Base-by-base conservation (phyloP, 2,329 filamentous ascomycete species). In the Neoscytalidium dimidiatum region DNA sequence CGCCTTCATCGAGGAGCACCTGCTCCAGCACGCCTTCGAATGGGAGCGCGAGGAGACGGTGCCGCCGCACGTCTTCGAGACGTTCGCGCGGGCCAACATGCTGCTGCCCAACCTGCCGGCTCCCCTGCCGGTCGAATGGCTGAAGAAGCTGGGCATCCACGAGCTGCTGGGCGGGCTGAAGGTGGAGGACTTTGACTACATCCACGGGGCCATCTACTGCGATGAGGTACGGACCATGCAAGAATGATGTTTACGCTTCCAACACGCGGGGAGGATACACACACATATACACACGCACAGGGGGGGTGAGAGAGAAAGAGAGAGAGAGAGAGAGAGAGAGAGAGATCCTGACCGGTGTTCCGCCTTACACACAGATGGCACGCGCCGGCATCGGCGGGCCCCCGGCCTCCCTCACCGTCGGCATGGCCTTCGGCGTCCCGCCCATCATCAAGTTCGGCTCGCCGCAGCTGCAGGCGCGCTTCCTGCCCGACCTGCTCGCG, bases 141-240 rank as follows among this genome's bases (percentile, higher is more conserved):
- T 92, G 66, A 88, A 88, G 75, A 84, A 81, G 49, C 71, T 90
- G 19, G 89, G 88, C 0, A 88, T 92, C 51, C 79, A 87, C 65
- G 85, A 90, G 69, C 85, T 93, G 44, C 79, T 89, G 0, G 89
- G 89, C 1, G 85, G 84, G 0, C 75, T 89, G 1, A 87, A 86
- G 68, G 85, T 93, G 1, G 90, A 92, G 72, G 88, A 93, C 28
- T 93, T 88, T 79, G 90, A 92, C 71, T 88, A 89, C 68, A 80
- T 91, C 9, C 90, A 93, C 72, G 86, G 84, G 0, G 81, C 88
- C 62, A 92, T 93, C 58, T 92, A 89, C 71, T 78, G 80, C 3
- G 90, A 92, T 71, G 90, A 92, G 78, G 82, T 85, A 70, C 9
- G 67, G 14, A 3, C 23, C 13, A 17, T 52, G 4, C 14, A 23